Evolutionary conservation across 805 yeast species (phyloP), one percentile per base, ranked within the genome.

Genomic region (Teunomyces atbi): DNA sequence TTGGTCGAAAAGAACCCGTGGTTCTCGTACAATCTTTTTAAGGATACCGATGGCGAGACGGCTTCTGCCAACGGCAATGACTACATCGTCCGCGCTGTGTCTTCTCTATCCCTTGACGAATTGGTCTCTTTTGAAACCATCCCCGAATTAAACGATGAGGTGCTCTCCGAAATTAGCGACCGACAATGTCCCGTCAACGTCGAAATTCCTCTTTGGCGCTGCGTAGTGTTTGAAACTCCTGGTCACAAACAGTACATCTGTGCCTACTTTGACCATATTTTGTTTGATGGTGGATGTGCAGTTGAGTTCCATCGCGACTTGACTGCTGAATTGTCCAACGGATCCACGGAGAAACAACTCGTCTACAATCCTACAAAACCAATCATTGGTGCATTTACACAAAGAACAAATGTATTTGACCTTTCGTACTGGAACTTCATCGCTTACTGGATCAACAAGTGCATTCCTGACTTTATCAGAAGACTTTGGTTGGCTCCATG

Each of bases 241-340:
- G 13, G 4, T 11, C 40, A 23, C 3, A n/a, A 16, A 6, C 45
- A 42, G 28, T 45, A 42, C n/a, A 23, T 44, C 20, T 46, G 45
- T 37, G 45, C 28, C 2, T 44, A 41, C 13, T 45, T 50, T 34
- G 47, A 45, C 40, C 52, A 52, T 30, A 29, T 44, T 7, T 21
- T 52, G 7, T 47, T 42, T 19, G 54, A 52, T 37, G 56, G 56
- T 2, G 34, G 40, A 6, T 46, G 48, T n/a, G 52, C 42, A 3
- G 29, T 46, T 3, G 45, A 48, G 28, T 45, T 52, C 33, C 48
- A 44, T 15, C 38, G 44, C 2, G 55, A 52, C 12, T 45, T 52
- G 33, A 42, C 44, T 11, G 10, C 15, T 3, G 52, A 47, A 21
- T 45, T 52, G 11, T 26, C 48, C 2, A 23, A 12, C 45, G 44